These are phyloP conservation scores for Malassezia vespertilionis DNA, from an alignment of 1,284 basidiomycete species.

Conservation along the genomic window DNA sequence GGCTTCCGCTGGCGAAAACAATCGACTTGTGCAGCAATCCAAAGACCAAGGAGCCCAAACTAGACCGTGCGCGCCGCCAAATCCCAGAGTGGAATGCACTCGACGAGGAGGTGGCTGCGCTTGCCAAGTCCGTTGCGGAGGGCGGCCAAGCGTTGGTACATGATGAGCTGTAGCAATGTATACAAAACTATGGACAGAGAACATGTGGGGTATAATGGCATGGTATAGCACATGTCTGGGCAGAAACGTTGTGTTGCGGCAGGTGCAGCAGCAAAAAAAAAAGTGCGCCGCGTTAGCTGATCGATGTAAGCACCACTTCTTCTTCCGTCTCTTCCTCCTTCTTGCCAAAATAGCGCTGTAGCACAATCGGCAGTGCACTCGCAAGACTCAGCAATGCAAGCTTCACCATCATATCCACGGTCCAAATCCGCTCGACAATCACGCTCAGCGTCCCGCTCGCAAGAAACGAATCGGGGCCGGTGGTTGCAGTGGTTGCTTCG, in stretches of 20 bases:
- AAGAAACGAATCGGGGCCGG: background rate
- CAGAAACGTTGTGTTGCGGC: no score
- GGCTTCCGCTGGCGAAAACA: constrained; percentile 37
- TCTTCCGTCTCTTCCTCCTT: background rate
- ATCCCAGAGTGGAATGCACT: constrained; percentile 97
- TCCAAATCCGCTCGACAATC: constrained; percentile 35
- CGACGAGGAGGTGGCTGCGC: constrained; percentile 53
- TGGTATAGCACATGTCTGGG: background rate
- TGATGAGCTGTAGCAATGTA: constrained; percentile 8
- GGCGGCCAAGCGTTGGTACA: background rate
- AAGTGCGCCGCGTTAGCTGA: no score
- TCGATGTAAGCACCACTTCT: no score
- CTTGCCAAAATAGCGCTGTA: constrained; percentile 17
- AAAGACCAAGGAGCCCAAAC: constrained; percentile 78
- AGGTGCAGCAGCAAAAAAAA: no score
- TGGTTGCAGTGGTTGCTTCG: background rate
- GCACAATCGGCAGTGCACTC: constrained; percentile 29
- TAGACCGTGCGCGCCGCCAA: constrained; percentile 69
- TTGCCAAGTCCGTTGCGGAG: constrained; percentile 37
- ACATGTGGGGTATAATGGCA: no score
- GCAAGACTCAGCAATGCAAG: constrained; percentile 29
- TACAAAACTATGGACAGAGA: no score
- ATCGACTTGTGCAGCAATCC: constrained; percentile 48
- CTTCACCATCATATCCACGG: constrained; percentile 33
- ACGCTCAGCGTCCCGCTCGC: constrained; percentile 30